Base-by-base conservation (phyloP, 2,329 filamentous ascomycete species). In the Penicillium sp. region DNA sequence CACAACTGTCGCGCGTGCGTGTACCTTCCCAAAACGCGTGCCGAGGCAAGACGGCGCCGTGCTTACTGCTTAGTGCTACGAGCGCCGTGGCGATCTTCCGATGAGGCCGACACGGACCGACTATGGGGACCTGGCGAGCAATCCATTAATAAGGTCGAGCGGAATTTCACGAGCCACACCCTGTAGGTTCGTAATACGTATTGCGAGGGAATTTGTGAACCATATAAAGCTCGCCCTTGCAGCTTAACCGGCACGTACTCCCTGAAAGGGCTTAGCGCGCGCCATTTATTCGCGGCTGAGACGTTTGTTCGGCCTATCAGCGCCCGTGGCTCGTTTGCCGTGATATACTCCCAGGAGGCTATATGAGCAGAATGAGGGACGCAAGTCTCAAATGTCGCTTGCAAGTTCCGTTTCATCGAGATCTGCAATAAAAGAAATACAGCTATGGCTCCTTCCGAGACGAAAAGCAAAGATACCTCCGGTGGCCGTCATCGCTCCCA, bases 291-390 rank as follows among this genome's bases (percentile, higher is more conserved):
- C 31, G 22, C 28, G 47, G 48, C 45, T 65, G 66, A 67, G 66
- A 61, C 62, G 56, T 63, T 67, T 65, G 41, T 59, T 66, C 54
- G 31, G 53, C 66, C 66, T 67, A 68, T 67, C 59, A 67, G 55
- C 54, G 56, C 14, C 12, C 38, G 47, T 35, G 6, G 22, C 54
- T 6, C 17, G 38, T 12, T 15, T n/a, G 37, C 47, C 31, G 31
- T 48, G 51, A 49, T 47, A 57, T 58, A 52, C 25, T 43, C 37
- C 37, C 22, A 57, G 17, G 34, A 37, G 35, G 41, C 54, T 66
- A 65, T 67, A 66, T 67, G 65, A 57, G 39, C 41, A 51, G 34
- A 53, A 50, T 55, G 57, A 63, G 45, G 31, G 42, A 55, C 51
- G 57, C 22, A 39, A 12, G 20, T 38, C 5, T 28, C 17, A 22